Percentiles rank a stretch among this genome's conserved stretches.
Conservation (phyloP, 176 grass and related monocot genomes). For the Phyllostachys edulis region DNA sequence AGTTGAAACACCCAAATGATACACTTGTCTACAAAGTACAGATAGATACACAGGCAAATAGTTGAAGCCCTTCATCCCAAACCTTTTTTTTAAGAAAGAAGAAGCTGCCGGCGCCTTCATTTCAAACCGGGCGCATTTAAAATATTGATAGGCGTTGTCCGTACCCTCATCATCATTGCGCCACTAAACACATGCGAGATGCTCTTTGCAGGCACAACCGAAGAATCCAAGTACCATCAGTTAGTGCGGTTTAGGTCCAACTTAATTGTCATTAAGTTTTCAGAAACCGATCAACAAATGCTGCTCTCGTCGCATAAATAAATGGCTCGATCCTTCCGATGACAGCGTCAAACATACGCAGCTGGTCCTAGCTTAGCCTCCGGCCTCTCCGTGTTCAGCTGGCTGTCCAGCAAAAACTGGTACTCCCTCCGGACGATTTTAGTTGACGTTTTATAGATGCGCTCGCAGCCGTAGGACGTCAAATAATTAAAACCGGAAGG, state of each 20-base stretch:
- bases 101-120: too few species aligned
- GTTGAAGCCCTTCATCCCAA: neutral
- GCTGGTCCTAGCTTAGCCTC: neutral
- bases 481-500: too few species aligned
- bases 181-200: constrained; percentile 8
- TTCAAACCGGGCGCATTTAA: neutral
- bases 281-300: neutral
- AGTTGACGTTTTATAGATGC: too few species aligned
- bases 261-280: neutral
- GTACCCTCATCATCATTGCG: neutral
- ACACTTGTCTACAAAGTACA: neutral
- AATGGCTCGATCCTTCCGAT: neutral
- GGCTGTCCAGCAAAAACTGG: neutral
- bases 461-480: too few species aligned
- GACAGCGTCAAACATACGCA: neutral
- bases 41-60: neutral
- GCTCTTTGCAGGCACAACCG: neutral
- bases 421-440: too few species aligned
- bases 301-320: neutral
- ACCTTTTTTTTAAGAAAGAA: neutral
- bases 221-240: neutral
- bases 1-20: neutral
- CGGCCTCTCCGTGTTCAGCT: neutral
- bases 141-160: neutral
- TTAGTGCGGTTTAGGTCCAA: neutral